Evolutionary conservation across 1,284 basidiomycete species (phyloP).

Genomic region (Sparassis latifolia): DNA sequence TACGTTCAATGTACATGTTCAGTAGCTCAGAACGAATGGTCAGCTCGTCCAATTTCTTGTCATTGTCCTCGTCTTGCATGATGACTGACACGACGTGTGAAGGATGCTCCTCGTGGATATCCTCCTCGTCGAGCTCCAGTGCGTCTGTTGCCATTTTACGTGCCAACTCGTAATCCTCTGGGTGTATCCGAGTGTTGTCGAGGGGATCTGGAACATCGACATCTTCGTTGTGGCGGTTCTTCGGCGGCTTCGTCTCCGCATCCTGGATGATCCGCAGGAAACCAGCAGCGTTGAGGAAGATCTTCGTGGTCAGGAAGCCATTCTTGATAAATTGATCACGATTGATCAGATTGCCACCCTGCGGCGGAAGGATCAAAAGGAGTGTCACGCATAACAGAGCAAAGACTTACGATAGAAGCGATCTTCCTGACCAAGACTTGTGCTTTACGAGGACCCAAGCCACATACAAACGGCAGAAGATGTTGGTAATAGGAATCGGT

Average conservation of each 20-base stretch:
- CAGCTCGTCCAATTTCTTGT: constrained; percentile 83
- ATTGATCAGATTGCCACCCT: constrained; percentile 83
- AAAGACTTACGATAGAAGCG: constrained; percentile 50
- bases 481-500: constrained; percentile 84
- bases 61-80: constrained; percentile 79
- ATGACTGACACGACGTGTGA: constrained; percentile 83
- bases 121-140: constrained; percentile 92
- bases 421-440: constrained; percentile 83
- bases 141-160: constrained; percentile 99
- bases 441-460: constrained; percentile 93
- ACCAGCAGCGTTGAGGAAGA: constrained; percentile 86
- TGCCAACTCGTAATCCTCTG: constrained; percentile 96
- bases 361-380: constrained; percentile 11
- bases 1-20: constrained; percentile 84
- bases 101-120: constrained; percentile 84
- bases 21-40: too few species aligned
- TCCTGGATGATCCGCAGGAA: constrained; percentile 84
- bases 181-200: constrained; percentile 95
- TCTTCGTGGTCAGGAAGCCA: constrained; percentile 74
- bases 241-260: constrained; percentile 45
- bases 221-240: constrained; percentile 67
- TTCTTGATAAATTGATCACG: constrained; percentile 82
- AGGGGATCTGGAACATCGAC: constrained; percentile 77
- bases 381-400: not conserved
- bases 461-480: constrained; percentile 87